phyloP scores from a whole-genome alignment of 148 eudicot genomes.

The Dianthus caryophyllus region DNA sequence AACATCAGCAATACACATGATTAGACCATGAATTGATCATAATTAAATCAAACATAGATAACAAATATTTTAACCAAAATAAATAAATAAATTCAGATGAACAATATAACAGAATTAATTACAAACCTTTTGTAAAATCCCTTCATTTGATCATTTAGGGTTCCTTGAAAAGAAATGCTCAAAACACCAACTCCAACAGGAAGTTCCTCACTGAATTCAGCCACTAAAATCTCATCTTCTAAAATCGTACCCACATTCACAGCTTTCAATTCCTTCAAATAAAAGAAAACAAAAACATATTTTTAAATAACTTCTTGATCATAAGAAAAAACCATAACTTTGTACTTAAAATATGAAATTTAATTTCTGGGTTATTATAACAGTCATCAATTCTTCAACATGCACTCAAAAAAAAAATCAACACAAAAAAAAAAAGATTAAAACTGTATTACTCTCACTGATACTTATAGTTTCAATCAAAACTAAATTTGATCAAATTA shows the following conservation, averaged over 20 bases:
- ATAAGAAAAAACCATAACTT: constrained; percentile 3
- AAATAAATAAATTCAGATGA: background rate
- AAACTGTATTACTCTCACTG: too few species aligned
- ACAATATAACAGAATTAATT: background rate
- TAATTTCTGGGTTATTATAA: too few species aligned
- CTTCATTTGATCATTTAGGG: constrained; percentile 89
- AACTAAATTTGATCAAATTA: too few species aligned
- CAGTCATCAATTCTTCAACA: too few species aligned
- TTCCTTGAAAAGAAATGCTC: constrained; percentile 61
- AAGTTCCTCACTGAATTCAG: constrained; percentile 63
- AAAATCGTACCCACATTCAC: constrained; percentile 48
- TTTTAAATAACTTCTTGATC: background rate
- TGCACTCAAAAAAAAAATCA: too few species aligned
- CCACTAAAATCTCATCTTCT: constrained; percentile 75
- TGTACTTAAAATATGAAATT: background rate
- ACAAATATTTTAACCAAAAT: background rate
- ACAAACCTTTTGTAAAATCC: constrained; percentile 91
- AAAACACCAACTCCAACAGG: constrained; percentile 66
- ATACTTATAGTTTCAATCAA: too few species aligned
- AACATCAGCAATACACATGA: too few species aligned
- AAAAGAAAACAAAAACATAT: background rate
- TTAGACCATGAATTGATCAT: background rate
- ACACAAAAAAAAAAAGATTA: too few species aligned
- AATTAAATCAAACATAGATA: background rate
- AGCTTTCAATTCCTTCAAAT: constrained; percentile 46